Evolutionary conservation across 495 filamentous ascomycete species (phyloP), one percentile per base, ranked within the genome.

Genomic region (Pyrenopolyporus hunteri): DNA sequence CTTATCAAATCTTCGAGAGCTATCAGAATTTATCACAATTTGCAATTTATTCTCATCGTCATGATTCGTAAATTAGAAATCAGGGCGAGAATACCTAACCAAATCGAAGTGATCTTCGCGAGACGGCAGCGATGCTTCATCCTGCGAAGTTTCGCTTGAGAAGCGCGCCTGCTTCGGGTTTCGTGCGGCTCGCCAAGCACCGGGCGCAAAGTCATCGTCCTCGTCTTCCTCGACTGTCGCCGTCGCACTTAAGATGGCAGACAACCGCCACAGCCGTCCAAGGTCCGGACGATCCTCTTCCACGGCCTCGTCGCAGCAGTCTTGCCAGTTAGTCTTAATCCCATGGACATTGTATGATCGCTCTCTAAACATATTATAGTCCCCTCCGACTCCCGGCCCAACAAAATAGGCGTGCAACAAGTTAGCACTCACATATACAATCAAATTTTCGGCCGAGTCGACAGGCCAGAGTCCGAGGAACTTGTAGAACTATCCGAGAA

Each of bases 341-440:
- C 57, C 26, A 39, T 29, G 17, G 28, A 46, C 71, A 68, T 23
- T 50, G 16, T 43, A 48, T 42, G 4, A 47, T 33, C 70, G 59
- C 20, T 26, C 22, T 43, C 64, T 59, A 51, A 66, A 19, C 37
- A 45, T 22, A 14, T 66, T 32, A 14, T 70, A 86, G 85, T 87
- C 35, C 77, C 80, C 20, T 81, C 85, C 28, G 66, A 77, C 26
- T 77, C 88, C 29, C 86, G 93, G 48, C 91, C 86, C 76, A 98
- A 97, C 70, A 89, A 94, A 52, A 90, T 99, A 62, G 90, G 91
- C 19, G 91, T 99, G 19, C 95, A 99, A 76, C 93, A 97, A 64
- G 71, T 99, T 35, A 94, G 90, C 78, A 79, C 80, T 51, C 81
- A 88, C 80, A 82, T 99, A 28, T 87, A 92, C 73, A 66, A 84